Conservation (phyloP, 148 eudicot genomes). For the Gaultheria prostrata region DNA sequence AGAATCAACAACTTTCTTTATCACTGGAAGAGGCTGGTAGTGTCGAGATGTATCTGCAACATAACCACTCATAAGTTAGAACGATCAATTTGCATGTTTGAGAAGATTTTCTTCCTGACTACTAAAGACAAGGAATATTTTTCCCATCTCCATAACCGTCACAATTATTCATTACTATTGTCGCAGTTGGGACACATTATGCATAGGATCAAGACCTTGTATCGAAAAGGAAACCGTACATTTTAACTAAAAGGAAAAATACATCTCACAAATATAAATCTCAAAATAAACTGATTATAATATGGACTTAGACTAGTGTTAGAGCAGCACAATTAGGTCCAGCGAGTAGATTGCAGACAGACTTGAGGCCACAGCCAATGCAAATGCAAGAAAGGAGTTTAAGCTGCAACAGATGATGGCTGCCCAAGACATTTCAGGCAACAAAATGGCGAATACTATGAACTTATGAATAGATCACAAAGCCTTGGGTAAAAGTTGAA, state of each 20-base stretch:
- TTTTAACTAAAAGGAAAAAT: background rate
- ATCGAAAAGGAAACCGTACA: background rate
- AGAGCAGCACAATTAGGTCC: background rate
- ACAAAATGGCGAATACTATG: background rate
- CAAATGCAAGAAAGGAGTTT: background rate
- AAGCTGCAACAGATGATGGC: background rate
- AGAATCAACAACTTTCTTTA: slow-evolving; percentile 88
- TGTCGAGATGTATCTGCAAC: slow-evolving; percentile 90
- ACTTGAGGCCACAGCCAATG: background rate
- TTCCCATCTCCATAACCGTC: background rate
- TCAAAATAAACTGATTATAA: background rate
- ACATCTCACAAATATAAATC: background rate
- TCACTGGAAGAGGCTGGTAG: slow-evolving; percentile 66
- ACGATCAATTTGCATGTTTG: background rate
- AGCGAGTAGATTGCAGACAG: background rate
- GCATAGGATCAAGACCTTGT: background rate
- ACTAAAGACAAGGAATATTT: background rate
- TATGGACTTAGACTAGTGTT: background rate
- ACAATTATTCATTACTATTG: background rate
- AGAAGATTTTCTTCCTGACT: background rate
- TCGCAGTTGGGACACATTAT: background rate
- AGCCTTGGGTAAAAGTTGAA: background rate
- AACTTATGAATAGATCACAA: background rate
- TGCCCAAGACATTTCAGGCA: background rate
- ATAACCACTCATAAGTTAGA: slow-evolving; percentile 19